Evolutionary conservation across 495 filamentous ascomycete species (phyloP), one percentile per base, ranked within the genome.

Genomic region (Aspergillus heteromorphus): DNA sequence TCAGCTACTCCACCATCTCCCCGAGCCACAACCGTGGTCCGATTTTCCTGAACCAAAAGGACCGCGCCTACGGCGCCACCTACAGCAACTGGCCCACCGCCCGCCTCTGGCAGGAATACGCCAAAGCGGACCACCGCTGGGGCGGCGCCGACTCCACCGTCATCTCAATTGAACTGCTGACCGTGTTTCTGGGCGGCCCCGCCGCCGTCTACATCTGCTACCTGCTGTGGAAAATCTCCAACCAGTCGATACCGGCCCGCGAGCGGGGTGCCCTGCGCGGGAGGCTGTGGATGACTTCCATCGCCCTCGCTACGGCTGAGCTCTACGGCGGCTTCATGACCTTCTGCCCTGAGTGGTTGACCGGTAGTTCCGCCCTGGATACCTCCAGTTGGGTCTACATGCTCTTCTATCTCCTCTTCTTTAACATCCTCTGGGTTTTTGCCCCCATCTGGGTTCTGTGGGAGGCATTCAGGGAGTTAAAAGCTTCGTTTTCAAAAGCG

Each of bases 251-350:
- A 0, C 54, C 45, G 19, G 53, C 60, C 3, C 19, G 23, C 18
- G 43, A 27, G 20, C 56, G 60, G 23, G 73, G 66, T 5, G 19
- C 43, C 0, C 79, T 75, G 59, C 80, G 83, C 62, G 78, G 74
- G n/a, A 76, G 78, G 49, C 71, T 82, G 47, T 86, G 83, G 77
- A 80, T 92, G 56, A 75, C 83, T 62, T 85, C 90, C 67, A 78
- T 81, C 23, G 78, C 90, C 20, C 68, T 96, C 48, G 92, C 92
- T n/a, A 92, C 88, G 6, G 91, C 83, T n/a, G 92, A 97, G 75
- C 66, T 97, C 11, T 97, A 97, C 72, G 92, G 92, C 34, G 91
- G 88, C 77, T 96, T 87, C 66, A 97, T 97, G 88, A 97, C 92
- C 0, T 97, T 97, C 72, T 86, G 82, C 59, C 92, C 92, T 13